These are phyloP conservation scores for Corynespora cassiicola DNA, from an alignment of 2,329 filamentous ascomycete genomes.

Conservation along the genomic window DNA sequence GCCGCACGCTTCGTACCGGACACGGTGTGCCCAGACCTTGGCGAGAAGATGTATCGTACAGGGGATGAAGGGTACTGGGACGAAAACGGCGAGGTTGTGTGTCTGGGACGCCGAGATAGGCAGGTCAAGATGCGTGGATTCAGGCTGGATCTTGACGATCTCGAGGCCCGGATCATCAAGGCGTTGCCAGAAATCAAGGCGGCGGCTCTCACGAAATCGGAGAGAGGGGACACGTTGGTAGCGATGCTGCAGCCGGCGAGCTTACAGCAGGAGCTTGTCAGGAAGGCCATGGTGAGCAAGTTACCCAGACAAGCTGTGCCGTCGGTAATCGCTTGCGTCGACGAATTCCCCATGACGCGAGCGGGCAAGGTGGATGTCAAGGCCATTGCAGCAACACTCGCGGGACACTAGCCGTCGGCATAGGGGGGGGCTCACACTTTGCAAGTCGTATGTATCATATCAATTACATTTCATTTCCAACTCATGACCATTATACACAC, in stretches of 20 bases:
- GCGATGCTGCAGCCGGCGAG: too few relatives aligned
- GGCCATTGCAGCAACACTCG: constrained; percentile 19
- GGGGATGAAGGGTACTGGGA: constrained; percentile 49
- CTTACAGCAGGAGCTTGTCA: too few relatives aligned
- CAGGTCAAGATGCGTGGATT: constrained; percentile 46
- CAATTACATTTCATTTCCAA: too few relatives aligned
- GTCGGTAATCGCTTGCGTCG: constrained; percentile 18
- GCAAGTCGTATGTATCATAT: too few relatives aligned
- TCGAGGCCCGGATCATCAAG: constrained; percentile 38
- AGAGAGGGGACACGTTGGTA: too few relatives aligned
- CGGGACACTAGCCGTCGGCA: too few relatives aligned
- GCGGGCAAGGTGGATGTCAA: constrained; percentile 40
- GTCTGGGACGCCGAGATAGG: constrained; percentile 49
- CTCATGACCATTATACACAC: too few relatives aligned
- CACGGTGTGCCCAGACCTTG: constrained; percentile 15
- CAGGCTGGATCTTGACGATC: constrained; percentile 48
- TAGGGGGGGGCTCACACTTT: too few relatives aligned
- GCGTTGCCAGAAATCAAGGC: too few relatives aligned
- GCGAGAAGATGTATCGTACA: constrained; percentile 46
- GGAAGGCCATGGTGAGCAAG: not conserved
- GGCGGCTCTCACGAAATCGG: too few relatives aligned
- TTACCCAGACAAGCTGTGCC: constrained; percentile 27
- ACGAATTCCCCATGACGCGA: constrained; percentile 33
- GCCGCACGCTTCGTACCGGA: constrained; percentile 39
- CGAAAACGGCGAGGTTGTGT: constrained; percentile 41